Evolutionary conservation across 768 basidiomycete genomes (phyloP), one percentile per base, ranked within the genome.

Genomic region (Kondoa malvinella): DNA sequence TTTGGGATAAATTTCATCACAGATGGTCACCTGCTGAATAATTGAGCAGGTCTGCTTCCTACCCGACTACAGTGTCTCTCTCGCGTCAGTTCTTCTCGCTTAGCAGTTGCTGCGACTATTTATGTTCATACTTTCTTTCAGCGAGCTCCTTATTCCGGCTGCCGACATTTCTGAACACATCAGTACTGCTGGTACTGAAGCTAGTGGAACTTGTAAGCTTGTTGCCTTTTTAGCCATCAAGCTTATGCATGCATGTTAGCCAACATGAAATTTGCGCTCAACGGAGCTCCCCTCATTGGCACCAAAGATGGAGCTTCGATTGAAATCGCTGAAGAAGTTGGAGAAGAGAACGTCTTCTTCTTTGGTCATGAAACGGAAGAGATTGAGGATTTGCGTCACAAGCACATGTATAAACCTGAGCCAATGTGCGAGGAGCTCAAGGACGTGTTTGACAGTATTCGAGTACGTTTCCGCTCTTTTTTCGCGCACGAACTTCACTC

Each of bases 141-240:
- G 78, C 32, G 77, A 78, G 69, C 73, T 78, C 58, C 68, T 78
- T 64, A 74, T 78, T 56, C 79, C 78, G n/a, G 88, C 94, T 15
- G 87, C 87, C 31, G 92, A 97, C 76, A 87, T 96, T 79, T 87
- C 85, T 70, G 89, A 95, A 75, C 94, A 97, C 77, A 96, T 99
- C 77, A 92, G 89, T 27, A 97, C 94, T 16, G 95, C 94, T 1
- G 94, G 94, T 40, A 96, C 94, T 1, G 92, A 96, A 76, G 79
- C 79, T 27, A 76, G 75, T n/a, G 76, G 75, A 58, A 78, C 76
- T 14, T 68, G 31, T 25, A 71, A 71, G 60, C 58, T 16, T 8
- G 21, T 34, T 29, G 14, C 30, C 58, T 60, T 0, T 61, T 14
- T n/a, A 21, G 25, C 34, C 56, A 17, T 57, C 17, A 59, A 87